phyloP scores from a whole-genome alignment of 441 rosid species.

The Melastoma candidum region DNA sequence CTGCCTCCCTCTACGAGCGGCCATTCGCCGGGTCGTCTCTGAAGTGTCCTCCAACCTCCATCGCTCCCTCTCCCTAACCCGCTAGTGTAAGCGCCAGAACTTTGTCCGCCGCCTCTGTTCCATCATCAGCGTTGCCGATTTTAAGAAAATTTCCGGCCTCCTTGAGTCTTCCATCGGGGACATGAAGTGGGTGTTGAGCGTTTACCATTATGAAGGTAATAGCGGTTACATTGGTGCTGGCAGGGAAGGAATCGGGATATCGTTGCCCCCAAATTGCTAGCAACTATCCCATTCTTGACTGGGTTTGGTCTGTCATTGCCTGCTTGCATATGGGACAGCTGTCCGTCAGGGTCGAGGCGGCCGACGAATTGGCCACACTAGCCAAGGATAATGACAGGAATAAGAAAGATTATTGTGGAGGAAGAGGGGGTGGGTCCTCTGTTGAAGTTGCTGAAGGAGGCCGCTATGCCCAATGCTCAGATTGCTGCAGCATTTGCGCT shows the following conservation, averaged over 20 bases:
- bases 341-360: constrained; percentile 42
- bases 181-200: constrained; percentile 45
- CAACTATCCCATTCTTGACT: constrained; percentile 54
- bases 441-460: constrained; percentile 42
- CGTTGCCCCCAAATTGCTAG: constrained; percentile 57
- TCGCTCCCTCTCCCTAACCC: constrained; percentile 31
- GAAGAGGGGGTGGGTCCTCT: constrained; percentile 56
- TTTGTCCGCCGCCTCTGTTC: constrained; percentile 33
- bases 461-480: constrained; percentile 36
- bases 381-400: constrained; percentile 52
- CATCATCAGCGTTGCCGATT: constrained; percentile 44
- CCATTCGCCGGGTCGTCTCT: constrained; percentile 41
- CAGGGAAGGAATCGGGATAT: constrained; percentile 35
- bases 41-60: constrained; percentile 40
- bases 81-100: constrained; percentile 44
- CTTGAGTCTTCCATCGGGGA: constrained; percentile 57
- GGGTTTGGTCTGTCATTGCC: constrained; percentile 58
- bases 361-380: constrained; percentile 37
- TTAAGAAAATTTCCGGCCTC: constrained; percentile 34
- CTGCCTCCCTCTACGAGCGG: constrained; percentile 45
- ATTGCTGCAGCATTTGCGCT: constrained; percentile 41
- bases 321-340: constrained; percentile 38
- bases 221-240: constrained; percentile 20
- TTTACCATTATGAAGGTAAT: constrained; percentile 28
- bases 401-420: constrained; percentile 51